A percentile compares a stretch with the other conserved stretches of the same genome.
These are phyloP conservation scores for Lagenaria siceraria DNA, from an alignment of 306 rosid species.

Conservation along the genomic window DNA sequence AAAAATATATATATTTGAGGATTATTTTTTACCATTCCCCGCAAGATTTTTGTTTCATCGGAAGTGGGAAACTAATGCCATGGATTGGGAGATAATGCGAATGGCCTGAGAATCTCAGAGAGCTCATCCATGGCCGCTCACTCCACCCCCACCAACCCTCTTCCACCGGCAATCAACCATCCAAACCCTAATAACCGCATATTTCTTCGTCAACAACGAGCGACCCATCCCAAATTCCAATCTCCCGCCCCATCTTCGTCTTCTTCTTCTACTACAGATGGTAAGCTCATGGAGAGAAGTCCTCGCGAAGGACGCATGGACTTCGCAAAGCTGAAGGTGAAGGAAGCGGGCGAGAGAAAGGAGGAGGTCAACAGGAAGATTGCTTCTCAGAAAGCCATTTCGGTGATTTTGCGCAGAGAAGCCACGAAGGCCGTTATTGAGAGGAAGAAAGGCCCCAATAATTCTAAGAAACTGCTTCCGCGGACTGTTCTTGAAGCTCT, in stretches of 20 bases:
- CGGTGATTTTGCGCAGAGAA: conserved; percentile 69
- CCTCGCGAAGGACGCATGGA: conserved; percentile 24
- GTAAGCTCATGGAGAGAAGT: conserved; percentile 13
- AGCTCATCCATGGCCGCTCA: background rate
- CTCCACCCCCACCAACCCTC: background rate
- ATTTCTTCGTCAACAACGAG: background rate
- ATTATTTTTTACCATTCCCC: no score
- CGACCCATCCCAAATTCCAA: background rate
- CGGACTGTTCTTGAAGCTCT: conserved; percentile 79
- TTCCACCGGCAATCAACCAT: background rate
- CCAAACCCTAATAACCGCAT: background rate
- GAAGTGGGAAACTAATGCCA: background rate
- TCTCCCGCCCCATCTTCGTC: background rate
- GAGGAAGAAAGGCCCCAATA: conserved; percentile 54
- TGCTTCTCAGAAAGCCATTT: conserved; percentile 78
- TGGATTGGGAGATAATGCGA: background rate
- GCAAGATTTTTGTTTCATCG: no score
- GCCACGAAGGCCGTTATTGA: conserved; percentile 78
- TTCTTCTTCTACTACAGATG: background rate
- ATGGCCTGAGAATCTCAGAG: background rate
- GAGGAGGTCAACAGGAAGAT: conserved; percentile 55
- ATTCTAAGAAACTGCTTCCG: conserved; percentile 77
- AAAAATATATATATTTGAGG: no score
- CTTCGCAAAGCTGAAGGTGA: conserved; percentile 28
- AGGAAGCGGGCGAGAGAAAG: conserved; percentile 52